phyloP scores from a whole-genome alignment of 768 basidiomycete genomes.

The Psilocybe tampanensis region DNA sequence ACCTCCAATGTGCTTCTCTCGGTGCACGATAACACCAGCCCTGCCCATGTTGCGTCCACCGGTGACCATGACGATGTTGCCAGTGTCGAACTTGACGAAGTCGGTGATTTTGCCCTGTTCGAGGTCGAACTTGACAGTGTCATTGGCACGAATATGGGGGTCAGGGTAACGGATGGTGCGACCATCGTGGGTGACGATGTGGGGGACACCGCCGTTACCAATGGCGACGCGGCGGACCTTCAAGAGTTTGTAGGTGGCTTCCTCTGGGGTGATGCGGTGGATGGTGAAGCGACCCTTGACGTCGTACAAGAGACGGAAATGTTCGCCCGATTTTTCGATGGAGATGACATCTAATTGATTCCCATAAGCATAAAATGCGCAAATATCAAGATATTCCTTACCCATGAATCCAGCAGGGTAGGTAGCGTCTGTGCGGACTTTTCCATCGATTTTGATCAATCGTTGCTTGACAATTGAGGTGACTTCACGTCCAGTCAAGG shows the following conservation, averaged over 20 bases:
- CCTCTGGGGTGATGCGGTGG: slow-evolving; percentile 98
- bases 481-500: slow-evolving; percentile 95
- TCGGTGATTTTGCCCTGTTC: slow-evolving; percentile 93
- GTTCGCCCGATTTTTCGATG: slow-evolving; percentile 97
- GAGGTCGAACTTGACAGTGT: slow-evolving; percentile 96
- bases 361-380: neutral
- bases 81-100: slow-evolving; percentile 94
- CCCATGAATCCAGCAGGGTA: slow-evolving; percentile 99
- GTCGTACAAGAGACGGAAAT: slow-evolving; percentile 99
- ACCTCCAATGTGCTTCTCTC: slow-evolving; percentile 97
- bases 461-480: slow-evolving; percentile 94
- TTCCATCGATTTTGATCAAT: slow-evolving; percentile 96
- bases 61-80: slow-evolving; percentile 96
- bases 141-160: slow-evolving; percentile 92
- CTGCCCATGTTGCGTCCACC: slow-evolving; percentile 99
- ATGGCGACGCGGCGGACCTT: slow-evolving; percentile 92
- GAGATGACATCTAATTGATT: slow-evolving; percentile 80
- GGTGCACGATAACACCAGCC: slow-evolving; percentile 93
- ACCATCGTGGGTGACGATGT: slow-evolving; percentile 98
- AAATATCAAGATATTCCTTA: slow-evolving; percentile 38
- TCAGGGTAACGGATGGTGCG: slow-evolving; percentile 99
- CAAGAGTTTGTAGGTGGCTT: slow-evolving; percentile 95
- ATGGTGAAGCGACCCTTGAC: slow-evolving; percentile 99
- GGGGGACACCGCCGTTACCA: slow-evolving; percentile 92
- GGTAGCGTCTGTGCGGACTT: slow-evolving; percentile 97